Percentiles rank a stretch among this genome's conserved stretches.
phyloP scores from a whole-genome alignment of 176 grass and related monocot species.

The Oryza nivara region DNA sequence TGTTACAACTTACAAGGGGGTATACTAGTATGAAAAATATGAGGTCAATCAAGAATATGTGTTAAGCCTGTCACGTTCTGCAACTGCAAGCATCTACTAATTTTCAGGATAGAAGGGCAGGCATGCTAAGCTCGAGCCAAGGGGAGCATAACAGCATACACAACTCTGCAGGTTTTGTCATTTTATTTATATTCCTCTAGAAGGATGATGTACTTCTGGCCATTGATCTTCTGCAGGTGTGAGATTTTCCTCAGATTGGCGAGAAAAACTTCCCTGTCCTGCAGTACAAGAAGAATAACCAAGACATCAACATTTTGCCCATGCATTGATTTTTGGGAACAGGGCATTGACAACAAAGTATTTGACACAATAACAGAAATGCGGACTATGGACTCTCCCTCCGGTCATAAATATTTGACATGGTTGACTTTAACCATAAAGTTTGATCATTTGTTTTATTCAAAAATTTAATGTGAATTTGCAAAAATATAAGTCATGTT shows the following conservation, averaged over 20 bases:
- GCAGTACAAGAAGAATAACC: conserved; percentile 31
- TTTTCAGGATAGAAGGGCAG: background rate
- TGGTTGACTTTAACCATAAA: too few relatives aligned
- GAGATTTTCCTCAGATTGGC: conserved; percentile 48
- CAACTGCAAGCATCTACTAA: background rate
- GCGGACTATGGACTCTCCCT: background rate
- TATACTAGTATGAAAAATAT: background rate
- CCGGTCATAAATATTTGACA: too few relatives aligned
- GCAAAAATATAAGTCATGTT: too few relatives aligned
- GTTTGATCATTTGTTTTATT: too few relatives aligned
- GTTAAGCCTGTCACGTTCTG: conserved; percentile 19
- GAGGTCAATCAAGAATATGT: background rate
- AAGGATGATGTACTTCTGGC: conserved; percentile 38
- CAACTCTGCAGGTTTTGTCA: conserved; percentile 23
- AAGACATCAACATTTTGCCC: conserved; percentile 15
- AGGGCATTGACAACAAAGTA: background rate
- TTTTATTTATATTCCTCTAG: conserved; percentile 42
- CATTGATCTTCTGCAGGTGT: conserved; percentile 38
- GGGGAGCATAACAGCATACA: conserved; percentile 33
- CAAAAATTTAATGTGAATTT: too few relatives aligned
- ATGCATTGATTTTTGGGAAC: background rate
- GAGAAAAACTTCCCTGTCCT: conserved; percentile 60
- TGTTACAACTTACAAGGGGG: background rate
- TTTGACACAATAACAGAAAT: background rate
- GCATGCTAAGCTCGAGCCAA: conserved; percentile 9